phyloP scores from a whole-genome alignment of 2,329 filamentous ascomycete species.

The Trichothecium sympodiale region DNA sequence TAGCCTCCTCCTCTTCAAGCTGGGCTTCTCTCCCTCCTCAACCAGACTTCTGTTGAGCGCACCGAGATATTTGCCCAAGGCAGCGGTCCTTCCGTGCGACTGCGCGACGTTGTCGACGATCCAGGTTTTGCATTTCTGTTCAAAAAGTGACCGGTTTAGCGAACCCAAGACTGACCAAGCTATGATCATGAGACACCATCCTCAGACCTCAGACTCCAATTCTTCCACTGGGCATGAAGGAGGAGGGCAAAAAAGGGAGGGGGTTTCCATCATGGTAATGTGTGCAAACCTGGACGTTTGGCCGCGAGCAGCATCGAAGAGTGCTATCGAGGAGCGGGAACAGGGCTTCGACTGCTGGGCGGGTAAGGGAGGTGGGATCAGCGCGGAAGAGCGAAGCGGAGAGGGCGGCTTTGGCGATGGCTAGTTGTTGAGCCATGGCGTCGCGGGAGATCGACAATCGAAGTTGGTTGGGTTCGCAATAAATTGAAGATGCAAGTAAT shows the following conservation, averaged over 20 bases:
- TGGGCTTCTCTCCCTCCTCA: conserved; percentile 26
- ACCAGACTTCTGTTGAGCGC: conserved; percentile 45
- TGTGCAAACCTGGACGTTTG: conserved; percentile 80
- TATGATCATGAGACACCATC: no score
- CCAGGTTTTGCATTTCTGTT: conserved; percentile 84
- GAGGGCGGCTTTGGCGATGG: conserved; percentile 71
- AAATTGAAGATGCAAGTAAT: no score
- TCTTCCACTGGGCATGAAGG: conserved; percentile 12
- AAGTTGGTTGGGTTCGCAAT: no score
- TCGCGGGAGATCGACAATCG: not conserved
- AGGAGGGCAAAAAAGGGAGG: conserved; percentile 9
- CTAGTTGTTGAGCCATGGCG: conserved; percentile 57
- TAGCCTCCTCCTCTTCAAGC: conserved; percentile 56
- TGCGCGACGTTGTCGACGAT: conserved; percentile 60
- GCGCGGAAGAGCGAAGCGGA: conserved; percentile 62
- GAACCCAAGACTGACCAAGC: not conserved
- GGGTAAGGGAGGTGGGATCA: conserved; percentile 58
- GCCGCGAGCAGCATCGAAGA: conserved; percentile 60
- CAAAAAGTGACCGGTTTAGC: not conserved
- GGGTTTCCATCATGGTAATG: conserved; percentile 15
- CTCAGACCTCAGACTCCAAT: no score
- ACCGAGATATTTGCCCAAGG: conserved; percentile 66
- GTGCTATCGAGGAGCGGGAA: conserved; percentile 53
- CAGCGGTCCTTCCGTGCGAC: conserved; percentile 53
- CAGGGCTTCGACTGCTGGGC: conserved; percentile 60